Evolutionary conservation across 2,329 filamentous ascomycete species (phyloP).

Genomic region (Pleurostoma richardsiae): DNA sequence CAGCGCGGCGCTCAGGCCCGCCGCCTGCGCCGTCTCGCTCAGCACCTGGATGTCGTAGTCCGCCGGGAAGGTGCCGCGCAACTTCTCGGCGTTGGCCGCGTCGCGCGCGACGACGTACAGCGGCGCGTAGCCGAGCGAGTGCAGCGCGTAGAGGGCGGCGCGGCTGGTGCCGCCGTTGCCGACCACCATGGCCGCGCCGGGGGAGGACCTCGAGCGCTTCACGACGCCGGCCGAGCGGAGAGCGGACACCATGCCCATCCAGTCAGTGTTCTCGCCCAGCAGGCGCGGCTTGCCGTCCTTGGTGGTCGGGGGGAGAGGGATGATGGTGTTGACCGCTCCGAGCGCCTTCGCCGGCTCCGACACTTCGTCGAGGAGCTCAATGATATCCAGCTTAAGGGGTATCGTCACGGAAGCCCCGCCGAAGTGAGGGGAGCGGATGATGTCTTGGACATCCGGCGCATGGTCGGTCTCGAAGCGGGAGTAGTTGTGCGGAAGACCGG

Average conservation of each 20-base stretch:
- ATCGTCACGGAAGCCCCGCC: constrained; percentile 96
- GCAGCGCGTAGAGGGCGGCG: constrained; percentile 83
- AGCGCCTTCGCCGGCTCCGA: constrained; percentile 75
- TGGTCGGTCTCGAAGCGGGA: constrained; percentile 67
- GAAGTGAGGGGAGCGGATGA: constrained; percentile 70
- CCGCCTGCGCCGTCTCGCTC: constrained; percentile 41
- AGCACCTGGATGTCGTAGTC: constrained; percentile 69
- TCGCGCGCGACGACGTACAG: constrained; percentile 86
- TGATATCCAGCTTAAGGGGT: constrained; percentile 86
- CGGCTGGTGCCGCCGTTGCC: constrained; percentile 89
- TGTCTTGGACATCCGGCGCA: constrained; percentile 51
- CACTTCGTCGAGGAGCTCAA: constrained; percentile 73
- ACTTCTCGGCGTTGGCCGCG: constrained; percentile 57
- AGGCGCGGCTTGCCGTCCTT: constrained; percentile 47
- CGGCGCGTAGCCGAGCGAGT: constrained; percentile 75
- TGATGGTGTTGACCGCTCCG: constrained; percentile 91
- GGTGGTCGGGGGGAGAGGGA: constrained; percentile 44
- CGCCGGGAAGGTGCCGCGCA: constrained; percentile 68
- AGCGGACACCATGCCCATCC: constrained; percentile 82
- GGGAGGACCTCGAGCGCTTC: constrained; percentile 22
- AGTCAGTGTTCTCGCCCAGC: constrained; percentile 91
- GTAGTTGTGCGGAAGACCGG: constrained; percentile 84
- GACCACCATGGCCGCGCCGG: constrained; percentile 69
- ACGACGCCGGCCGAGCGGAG: constrained; percentile 64
- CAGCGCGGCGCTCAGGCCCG: constrained; percentile 38